Evolutionary conservation across 2,329 filamentous ascomycete species (phyloP), one percentile per base, ranked within the genome.

Genomic region (Didymosphaeria variabile): DNA sequence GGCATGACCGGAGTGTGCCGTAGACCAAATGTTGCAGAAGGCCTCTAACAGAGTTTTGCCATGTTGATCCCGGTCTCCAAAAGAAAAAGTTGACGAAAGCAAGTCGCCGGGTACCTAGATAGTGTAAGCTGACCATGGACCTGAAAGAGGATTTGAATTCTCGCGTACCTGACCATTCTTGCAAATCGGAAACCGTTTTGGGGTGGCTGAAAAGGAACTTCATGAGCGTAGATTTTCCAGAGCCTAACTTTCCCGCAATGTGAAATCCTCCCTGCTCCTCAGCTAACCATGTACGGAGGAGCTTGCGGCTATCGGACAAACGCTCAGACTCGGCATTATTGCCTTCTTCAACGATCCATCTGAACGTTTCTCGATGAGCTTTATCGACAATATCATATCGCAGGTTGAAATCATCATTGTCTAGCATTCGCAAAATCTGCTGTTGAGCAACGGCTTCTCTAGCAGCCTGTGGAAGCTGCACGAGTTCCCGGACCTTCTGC

Each of bases 171-270:
- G 64, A 51, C 70, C 73, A 76, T 2, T 17, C 12, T 1, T 63
- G 32, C 10, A 77, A 55, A 1, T 46, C 21, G 0, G 32, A 9
- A 15, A 34, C 49, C 2, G 68, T 74, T 1, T 47, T 21, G 2
- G 36, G 10, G 17, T 68, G 49, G 0, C 49, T 31, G 3, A 58
- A 21, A 3, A 79, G 31, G 46, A 69, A 77, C 45, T 75, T 77
- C 57, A 77, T 68, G 19, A 79, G 47, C 0, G 71, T 77, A 5
- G 67, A 72, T 32, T 79, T 79, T 4, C 77, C 77, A 1, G 74
- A 75, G 0, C 72, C 77, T 0, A 71, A 62, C 38, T 78, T 79
- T 0, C 75, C 76, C 3, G 61, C 62, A 32, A 78, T 70, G 67
- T 72, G 77, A 58, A 72, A 79, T 87, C 63, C 40, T 12, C 60